Conservation (phyloP, 805 yeast genomes). For the Suhomyces pyralidae region DNA sequence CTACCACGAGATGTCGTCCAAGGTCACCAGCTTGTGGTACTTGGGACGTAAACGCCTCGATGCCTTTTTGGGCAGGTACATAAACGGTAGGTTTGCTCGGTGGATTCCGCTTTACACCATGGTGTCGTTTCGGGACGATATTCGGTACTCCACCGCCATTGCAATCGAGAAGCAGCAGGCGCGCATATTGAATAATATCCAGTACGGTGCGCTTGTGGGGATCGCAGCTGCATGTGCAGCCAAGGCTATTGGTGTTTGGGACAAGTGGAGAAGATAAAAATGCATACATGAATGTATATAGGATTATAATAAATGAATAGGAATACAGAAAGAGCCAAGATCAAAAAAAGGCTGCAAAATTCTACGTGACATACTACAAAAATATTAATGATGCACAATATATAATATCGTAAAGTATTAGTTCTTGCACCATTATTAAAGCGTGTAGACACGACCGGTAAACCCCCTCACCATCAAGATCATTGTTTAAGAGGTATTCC, state of each 20-base stretch:
- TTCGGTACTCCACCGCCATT: slow-evolving; percentile 70
- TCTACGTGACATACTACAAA: no score
- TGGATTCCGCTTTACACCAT: slow-evolving; percentile 91
- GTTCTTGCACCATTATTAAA: no score
- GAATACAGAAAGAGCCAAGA: no score
- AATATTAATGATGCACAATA: no score
- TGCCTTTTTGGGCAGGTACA: slow-evolving; percentile 52
- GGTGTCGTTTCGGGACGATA: slow-evolving; percentile 87
- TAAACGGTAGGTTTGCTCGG: slow-evolving; percentile 44
- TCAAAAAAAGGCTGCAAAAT: no score
- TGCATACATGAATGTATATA: background rate
- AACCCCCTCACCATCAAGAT: no score
- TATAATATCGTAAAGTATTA: no score
- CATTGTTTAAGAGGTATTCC: no score
- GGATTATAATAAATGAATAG: background rate
- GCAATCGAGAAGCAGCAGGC: slow-evolving; percentile 53
- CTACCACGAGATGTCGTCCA: slow-evolving; percentile 82
- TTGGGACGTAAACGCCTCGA: slow-evolving; percentile 68
- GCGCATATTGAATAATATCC: slow-evolving; percentile 39
- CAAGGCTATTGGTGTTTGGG: slow-evolving; percentile 8
- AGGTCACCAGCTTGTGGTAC: slow-evolving; percentile 62
- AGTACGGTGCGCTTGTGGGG: slow-evolving; percentile 15
- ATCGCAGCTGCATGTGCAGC: slow-evolving; percentile 6
- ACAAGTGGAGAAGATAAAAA: background rate
- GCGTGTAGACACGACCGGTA: no score